A percentile compares a stretch with the other conserved stretches of the same genome.
These are phyloP conservation scores for Ophiostoma himal-ulmi DNA, from an alignment of 2,329 filamentous ascomycete genomes.

Conservation along the genomic window DNA sequence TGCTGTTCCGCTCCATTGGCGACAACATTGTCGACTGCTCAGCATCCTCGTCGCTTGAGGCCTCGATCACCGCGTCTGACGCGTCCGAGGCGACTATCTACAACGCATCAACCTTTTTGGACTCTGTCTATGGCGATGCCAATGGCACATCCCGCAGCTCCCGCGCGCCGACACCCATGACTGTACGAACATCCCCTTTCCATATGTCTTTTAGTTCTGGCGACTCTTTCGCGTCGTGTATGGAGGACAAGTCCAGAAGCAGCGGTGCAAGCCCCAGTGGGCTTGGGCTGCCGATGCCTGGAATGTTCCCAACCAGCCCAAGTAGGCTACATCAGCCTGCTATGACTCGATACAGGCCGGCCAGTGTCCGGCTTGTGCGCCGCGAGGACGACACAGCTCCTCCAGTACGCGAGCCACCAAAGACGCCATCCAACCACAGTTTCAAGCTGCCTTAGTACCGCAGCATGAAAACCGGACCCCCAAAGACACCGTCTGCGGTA, in stretches of 20 bases:
- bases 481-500: constrained; percentile 26
- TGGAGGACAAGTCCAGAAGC: background rate
- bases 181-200: constrained; percentile 49
- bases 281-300: constrained; percentile 27
- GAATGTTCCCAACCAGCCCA: constrained; percentile 26
- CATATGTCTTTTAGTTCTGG: constrained; percentile 33
- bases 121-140: constrained; percentile 66
- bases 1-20: constrained; percentile 77
- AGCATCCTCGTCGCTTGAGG: constrained; percentile 56
- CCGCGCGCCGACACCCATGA: constrained; percentile 63
- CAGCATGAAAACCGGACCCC: background rate
- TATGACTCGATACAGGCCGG: constrained; percentile 33
- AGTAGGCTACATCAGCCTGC: constrained; percentile 19
- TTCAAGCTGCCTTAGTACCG: background rate
- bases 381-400: constrained; percentile 27
- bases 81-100: constrained; percentile 73
- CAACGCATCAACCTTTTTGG: constrained; percentile 69
- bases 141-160: constrained; percentile 54
- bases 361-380: constrained; percentile 44
- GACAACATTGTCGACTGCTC: constrained; percentile 61
- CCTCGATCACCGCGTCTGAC: constrained; percentile 71
- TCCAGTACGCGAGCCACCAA: background rate
- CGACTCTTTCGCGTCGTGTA: background rate
- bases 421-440: background rate
- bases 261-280: constrained; percentile 24